Evolutionary conservation across 306 rosid genomes (phyloP).

Genomic region (Quercus berberidifolia): DNA sequence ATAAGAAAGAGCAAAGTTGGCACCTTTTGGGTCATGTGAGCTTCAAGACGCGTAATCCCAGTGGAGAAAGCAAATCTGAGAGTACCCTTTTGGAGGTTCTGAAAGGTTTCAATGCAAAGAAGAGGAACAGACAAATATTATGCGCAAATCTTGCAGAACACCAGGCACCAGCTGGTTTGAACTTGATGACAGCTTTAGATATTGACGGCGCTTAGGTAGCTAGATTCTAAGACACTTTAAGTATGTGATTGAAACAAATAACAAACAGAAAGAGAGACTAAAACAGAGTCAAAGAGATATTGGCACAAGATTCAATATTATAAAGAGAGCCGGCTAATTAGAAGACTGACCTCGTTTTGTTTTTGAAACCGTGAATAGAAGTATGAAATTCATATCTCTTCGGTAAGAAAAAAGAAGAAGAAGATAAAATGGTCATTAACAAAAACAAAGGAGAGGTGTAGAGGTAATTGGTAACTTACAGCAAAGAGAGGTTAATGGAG

Average conservation of each 20-base stretch:
- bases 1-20: slow-evolving; percentile 8
- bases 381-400: neutral
- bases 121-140: slow-evolving; percentile 17
- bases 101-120: slow-evolving; percentile 9
- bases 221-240: neutral
- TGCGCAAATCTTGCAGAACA: slow-evolving; percentile 36
- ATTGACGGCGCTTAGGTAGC: slow-evolving; percentile 21
- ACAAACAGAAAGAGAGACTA: neutral
- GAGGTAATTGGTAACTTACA: neutral
- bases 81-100: neutral
- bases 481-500: neutral
- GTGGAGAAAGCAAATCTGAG: slow-evolving; percentile 12
- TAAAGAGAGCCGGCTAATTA: neutral
- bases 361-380: slow-evolving; percentile 10
- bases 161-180: slow-evolving; percentile 37
- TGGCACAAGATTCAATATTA: neutral
- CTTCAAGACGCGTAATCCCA: neutral
- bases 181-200: slow-evolving; percentile 29
- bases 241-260: no score
- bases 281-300: slow-evolving; percentile 7
- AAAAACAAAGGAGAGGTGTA: slow-evolving; percentile 2
- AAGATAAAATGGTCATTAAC: no score
- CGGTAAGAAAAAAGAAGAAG: neutral
- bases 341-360: slow-evolving; percentile 1
- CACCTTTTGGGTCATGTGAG: slow-evolving; percentile 22